Evolutionary conservation across 2,329 filamentous ascomycete species (phyloP), one percentile per base, ranked within the genome.

Genomic region (Trichoderma lentiforme): DNA sequence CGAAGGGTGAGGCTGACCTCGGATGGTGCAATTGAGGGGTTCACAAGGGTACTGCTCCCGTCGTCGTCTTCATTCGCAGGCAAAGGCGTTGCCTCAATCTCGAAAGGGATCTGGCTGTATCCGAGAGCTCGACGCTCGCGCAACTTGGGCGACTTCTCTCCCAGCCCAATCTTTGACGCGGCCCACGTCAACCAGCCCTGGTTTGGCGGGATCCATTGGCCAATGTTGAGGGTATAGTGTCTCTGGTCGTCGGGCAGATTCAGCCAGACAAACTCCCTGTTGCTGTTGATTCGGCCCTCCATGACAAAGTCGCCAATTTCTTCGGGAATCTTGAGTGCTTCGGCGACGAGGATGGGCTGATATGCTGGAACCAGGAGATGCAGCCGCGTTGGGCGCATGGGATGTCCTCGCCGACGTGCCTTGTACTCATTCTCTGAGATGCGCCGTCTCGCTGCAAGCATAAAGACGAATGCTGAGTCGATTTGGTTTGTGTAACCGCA

Each of bases 401-500:
- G 73, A 39, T 72, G 76, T 36, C 76, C 77, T 24, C 69, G 74
- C 72, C 73, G 68, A 71, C 74, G 72, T 18, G 76, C 71, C 63
- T 76, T 73, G n/a, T 72, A 61, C 56, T 79, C 77, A 26, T 76
- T 76, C 57, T 76, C 76, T 3, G 73, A 74, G 47, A 77, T 76
- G 8, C 75, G 74, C 43, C 75, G 75, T 24, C 80, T 75, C 5
- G 78, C 78, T 7, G 80, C 80, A 18, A 81, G 75, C 82, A 83
- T 83, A 68, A 82, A 83, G 66, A 82, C 76, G 62, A 82, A 82
- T 21, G 80, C 77, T 0, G 81, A 81, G 71, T 83, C 82, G 28
- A 83, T 78, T 68, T 83, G 80, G 53, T 83, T 82, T 36, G 81
- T 81, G 72, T 82, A 82, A 28, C 81, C 82, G 71, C 81, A 81